These are phyloP conservation scores for Aspergillus arachidicola DNA, from an alignment of 2,329 filamentous ascomycete species.

Conservation along the genomic window DNA sequence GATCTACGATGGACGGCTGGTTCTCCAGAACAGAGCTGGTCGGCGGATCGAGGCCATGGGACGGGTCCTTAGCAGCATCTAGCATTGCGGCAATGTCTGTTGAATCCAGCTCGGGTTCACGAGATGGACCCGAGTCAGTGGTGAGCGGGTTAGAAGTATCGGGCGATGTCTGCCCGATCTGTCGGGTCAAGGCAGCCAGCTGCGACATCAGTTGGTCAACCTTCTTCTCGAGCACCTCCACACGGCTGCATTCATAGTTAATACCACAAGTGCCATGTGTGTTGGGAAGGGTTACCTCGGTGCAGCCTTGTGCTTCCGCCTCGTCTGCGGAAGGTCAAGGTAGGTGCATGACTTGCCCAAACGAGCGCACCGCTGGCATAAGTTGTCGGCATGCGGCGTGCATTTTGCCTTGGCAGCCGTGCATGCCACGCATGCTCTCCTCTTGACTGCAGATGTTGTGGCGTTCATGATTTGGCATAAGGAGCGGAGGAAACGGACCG, in stretches of 20 bases:
- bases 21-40: neutral
- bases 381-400: conserved; percentile 20
- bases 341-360: neutral
- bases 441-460: conserved; percentile 15
- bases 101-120: neutral
- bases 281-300: neutral
- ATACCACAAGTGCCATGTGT: neutral
- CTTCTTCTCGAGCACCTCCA: neutral
- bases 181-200: neutral
- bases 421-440: conserved; percentile 27
- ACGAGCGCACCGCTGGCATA: conserved; percentile 23
- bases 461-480: neutral
- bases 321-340: neutral
- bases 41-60: neutral
- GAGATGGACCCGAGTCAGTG: neutral
- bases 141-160: neutral
- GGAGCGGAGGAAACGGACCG: neutral
- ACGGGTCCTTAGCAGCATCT: neutral
- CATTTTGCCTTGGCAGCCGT: conserved; percentile 28
- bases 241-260: neutral
- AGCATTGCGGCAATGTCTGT: neutral
- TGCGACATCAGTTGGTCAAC: neutral
- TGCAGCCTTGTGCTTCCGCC: neutral
- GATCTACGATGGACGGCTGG: neutral
- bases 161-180: neutral